Conservation (phyloP, 2,329 filamentous ascomycete genomes). For the Fusarium acutatum region DNA sequence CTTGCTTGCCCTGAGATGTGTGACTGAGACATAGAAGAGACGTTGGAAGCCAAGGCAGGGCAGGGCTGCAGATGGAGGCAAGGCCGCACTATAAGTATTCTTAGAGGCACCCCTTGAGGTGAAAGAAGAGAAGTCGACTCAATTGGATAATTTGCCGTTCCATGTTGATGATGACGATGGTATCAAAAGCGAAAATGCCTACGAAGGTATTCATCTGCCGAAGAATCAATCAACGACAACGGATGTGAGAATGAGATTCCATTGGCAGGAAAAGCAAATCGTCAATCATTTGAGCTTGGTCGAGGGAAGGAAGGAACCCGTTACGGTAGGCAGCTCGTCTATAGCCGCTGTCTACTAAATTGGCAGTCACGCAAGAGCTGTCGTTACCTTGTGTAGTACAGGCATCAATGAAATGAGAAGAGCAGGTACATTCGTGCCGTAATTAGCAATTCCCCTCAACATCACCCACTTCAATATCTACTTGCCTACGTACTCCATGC, state of each 20-base stretch:
- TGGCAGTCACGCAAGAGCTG: conserved; percentile 1
- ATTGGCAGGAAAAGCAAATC: not conserved
- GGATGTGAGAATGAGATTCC: not conserved
- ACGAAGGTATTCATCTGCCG: not conserved
- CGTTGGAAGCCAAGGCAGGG: conserved; percentile 22
- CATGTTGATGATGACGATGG: not conserved
- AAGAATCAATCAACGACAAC: not conserved
- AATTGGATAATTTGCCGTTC: not conserved
- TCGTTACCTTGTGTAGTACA: not conserved
- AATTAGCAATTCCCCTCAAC: not conserved
- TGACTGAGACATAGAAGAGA: conserved; percentile 22
- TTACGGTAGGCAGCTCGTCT: not conserved
- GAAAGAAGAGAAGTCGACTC: not conserved
- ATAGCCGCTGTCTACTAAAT: not conserved
- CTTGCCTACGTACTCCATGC: not conserved
- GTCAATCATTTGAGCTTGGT: not conserved
- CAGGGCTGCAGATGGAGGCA: conserved; percentile 18
- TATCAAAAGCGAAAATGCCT: not conserved
- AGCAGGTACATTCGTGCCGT: not conserved
- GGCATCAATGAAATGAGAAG: not conserved
- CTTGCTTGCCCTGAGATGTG: conserved; percentile 21
- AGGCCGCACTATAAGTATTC: not conserved
- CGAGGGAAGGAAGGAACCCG: not conserved
- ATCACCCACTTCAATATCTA: not conserved
- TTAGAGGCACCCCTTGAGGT: conserved; percentile 10